Conservation (phyloP, 2,329 filamentous ascomycete species). For the Colletotrichum abscissum region DNA sequence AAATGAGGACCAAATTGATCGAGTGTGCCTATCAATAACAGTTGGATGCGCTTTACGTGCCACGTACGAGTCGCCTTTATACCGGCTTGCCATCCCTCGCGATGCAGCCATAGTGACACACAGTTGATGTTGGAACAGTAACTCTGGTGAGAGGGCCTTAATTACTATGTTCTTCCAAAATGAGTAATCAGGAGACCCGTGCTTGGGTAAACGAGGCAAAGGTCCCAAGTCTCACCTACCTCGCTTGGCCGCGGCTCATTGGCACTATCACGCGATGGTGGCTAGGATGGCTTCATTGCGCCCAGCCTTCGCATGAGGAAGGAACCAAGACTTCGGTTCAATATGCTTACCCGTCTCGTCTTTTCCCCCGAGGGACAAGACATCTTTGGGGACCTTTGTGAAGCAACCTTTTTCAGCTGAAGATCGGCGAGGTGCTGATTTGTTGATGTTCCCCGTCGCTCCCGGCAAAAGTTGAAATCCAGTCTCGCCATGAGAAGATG, state of each 20-base stretch:
- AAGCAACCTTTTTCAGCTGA: neutral
- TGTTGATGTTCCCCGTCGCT: neutral
- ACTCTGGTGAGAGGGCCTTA: too few relatives aligned
- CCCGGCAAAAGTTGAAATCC: neutral
- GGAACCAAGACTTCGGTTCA: constrained; percentile 14
- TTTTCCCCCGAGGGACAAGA: neutral
- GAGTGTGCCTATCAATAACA: neutral
- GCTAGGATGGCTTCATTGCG: constrained; percentile 25
- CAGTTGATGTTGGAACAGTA: too few relatives aligned
- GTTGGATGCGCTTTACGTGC: too few relatives aligned
- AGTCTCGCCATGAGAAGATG: neutral
- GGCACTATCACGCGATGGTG: constrained; percentile 23
- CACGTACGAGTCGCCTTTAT: too few relatives aligned
- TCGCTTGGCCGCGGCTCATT: constrained; percentile 28
- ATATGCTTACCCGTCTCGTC: constrained; percentile 11
- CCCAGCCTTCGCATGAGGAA: constrained; percentile 26
- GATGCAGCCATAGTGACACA: too few relatives aligned
- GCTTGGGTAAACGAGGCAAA: constrained; percentile 6
- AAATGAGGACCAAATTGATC: neutral
- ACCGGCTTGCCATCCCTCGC: too few relatives aligned
- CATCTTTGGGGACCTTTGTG: neutral
- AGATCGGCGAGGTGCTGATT: constrained; percentile 3
- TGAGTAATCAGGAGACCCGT: neutral
- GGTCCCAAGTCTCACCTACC: neutral
- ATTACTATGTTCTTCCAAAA: too few relatives aligned